These are phyloP conservation scores for Pyrenophora teres DNA, from an alignment of 2,329 filamentous ascomycete species.

Conservation along the genomic window DNA sequence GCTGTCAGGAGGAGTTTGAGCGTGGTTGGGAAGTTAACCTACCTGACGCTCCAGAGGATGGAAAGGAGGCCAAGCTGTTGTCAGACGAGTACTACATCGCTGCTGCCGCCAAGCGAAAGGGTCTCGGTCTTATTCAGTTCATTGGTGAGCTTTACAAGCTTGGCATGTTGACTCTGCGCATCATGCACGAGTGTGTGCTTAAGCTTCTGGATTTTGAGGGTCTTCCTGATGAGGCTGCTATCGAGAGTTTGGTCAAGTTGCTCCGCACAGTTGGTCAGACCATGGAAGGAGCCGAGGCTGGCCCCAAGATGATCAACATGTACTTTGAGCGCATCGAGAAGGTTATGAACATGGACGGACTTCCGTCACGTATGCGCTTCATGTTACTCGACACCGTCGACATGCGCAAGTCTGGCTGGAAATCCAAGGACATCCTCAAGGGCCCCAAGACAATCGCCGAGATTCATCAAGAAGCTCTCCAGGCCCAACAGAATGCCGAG, in stretches of 20 bases:
- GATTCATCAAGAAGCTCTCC: constrained; percentile 81
- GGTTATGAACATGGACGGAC: constrained; percentile 74
- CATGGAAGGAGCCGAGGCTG: constrained; percentile 79
- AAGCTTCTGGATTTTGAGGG: constrained; percentile 96
- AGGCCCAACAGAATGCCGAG: constrained; percentile 81
- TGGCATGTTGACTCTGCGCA: constrained; percentile 96
- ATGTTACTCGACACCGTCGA: constrained; percentile 97
- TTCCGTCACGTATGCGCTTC: constrained; percentile 88
- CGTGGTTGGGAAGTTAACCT: constrained; percentile 93
- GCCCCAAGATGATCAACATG: constrained; percentile 82
- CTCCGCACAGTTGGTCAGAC: constrained; percentile 88
- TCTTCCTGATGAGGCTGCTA: constrained; percentile 90
- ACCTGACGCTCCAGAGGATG: constrained; percentile 72
- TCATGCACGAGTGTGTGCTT: constrained; percentile 99
- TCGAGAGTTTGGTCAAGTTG: constrained; percentile 93
- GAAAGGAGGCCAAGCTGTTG: constrained; percentile 84
- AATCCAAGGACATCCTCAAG: constrained; percentile 87
- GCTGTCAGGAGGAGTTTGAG: constrained; percentile 98
- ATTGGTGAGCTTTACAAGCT: constrained; percentile 99
- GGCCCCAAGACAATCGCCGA: constrained; percentile 96
- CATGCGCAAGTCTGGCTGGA: constrained; percentile 76
- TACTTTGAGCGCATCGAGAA: constrained; percentile 89
- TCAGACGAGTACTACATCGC: constrained; percentile 97
- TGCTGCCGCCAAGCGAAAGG: constrained; percentile 92
- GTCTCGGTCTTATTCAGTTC: constrained; percentile 97